These are phyloP conservation scores for Diaporthe batatas DNA, from an alignment of 2,329 filamentous ascomycete genomes.

Conservation along the genomic window DNA sequence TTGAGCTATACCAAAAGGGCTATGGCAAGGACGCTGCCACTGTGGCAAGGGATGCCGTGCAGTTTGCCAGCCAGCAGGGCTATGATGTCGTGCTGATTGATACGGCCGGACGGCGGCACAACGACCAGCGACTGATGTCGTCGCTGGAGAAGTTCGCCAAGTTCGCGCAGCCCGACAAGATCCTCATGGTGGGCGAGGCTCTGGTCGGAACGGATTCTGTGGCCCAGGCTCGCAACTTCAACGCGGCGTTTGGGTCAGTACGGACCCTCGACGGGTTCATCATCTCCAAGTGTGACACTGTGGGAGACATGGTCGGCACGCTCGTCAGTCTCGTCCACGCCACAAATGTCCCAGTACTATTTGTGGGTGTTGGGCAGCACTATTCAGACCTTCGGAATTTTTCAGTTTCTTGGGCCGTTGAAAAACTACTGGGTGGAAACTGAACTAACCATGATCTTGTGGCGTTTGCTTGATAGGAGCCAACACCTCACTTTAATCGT, in stretches of 20 bases:
- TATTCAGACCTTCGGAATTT: slow-evolving; percentile 78
- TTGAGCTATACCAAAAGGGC: slow-evolving; percentile 95
- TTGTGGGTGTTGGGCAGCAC: slow-evolving; percentile 82
- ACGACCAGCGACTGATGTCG: slow-evolving; percentile 96
- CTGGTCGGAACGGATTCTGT: slow-evolving; percentile 96
- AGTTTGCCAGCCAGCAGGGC: slow-evolving; percentile 77
- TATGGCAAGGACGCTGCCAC: slow-evolving; percentile 98
- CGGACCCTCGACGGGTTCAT: slow-evolving; percentile 94
- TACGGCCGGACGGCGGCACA: slow-evolving; percentile 93
- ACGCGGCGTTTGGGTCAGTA: slow-evolving; percentile 86
- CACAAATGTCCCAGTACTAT: slow-evolving; percentile 94
- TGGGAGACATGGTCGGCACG: slow-evolving; percentile 98
- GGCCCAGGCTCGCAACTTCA: slow-evolving; percentile 96
- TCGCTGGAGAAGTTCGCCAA: slow-evolving; percentile 98
- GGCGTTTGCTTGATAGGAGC: background rate
- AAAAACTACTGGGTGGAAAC: slow-evolving; percentile 70
- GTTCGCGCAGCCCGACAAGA: slow-evolving; percentile 96
- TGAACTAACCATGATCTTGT: slow-evolving; percentile 47
- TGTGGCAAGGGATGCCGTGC: slow-evolving; percentile 94
- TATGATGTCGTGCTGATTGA: slow-evolving; percentile 98
- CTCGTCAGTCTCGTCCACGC: slow-evolving; percentile 98
- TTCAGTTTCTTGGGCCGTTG: slow-evolving; percentile 77
- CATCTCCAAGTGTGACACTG: slow-evolving; percentile 98
- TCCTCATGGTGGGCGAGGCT: slow-evolving; percentile 92
- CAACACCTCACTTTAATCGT: background rate